Base-by-base conservation (phyloP, 495 filamentous ascomycete genomes). In the Copromyces sp. region DNA sequence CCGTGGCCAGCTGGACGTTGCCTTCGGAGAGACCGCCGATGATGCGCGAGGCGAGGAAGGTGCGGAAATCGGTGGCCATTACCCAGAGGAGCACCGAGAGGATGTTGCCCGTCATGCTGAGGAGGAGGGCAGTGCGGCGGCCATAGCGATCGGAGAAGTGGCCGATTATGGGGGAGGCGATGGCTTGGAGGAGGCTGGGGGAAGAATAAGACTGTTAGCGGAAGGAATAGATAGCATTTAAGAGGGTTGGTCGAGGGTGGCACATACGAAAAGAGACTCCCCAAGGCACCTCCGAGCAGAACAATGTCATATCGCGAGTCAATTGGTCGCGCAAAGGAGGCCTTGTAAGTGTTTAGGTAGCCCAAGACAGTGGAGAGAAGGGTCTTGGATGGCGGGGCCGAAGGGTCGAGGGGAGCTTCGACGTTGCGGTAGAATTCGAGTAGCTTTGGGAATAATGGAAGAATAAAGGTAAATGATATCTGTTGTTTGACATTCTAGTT, bases 231-330 rank as follows among this genome's bases (percentile, higher is more conserved):
- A 3, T 16, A 17, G n/a, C 24, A 24, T 24, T 24, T 24, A 24
- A 16, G 38, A 39, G 42, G 24, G 12, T 65, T n/a, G 29, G 3
- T 45, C 24, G 37, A 65, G 29, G n/a, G 20, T 40, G 16, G 1
- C 11, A 77, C 80, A 16, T 69, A 81, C 80, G 94, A 95, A 85
- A 98, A 98, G 8, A 98, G 87, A 16, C 93, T 96, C 69, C 94
- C 96, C 7, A 99, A 84, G 29, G 95, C 96, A 16, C 96, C 96
- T 39, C 96, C 96, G 16, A 99, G 90, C 61, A 99, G 89, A 53
- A 98, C 95, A 73, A 98, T 95, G 78, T 99, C 96, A 84, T 98
- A 98, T 81, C 93, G 91, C 68, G 93, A 93, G 77, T 95, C 94
- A 82, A 98, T 99, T 47, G 95, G 94, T 59, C 90, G 90, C 68